Base-by-base conservation (phyloP, 257 asterid species). In the Scutellaria galericulata region DNA sequence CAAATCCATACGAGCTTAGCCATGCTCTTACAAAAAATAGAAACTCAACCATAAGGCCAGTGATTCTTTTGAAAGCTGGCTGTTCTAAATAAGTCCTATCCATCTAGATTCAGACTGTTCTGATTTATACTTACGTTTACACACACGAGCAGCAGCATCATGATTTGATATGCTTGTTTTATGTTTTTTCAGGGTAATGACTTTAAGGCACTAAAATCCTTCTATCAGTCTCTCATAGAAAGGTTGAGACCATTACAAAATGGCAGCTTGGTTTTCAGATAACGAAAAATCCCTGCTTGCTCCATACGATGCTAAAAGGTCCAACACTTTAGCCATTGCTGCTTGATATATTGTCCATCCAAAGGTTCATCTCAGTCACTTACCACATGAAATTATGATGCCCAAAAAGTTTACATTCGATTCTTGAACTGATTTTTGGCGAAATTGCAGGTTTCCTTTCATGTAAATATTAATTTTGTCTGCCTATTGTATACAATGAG, bases 231-330 rank as follows among this genome's bases (percentile, higher is more conserved):
- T 2, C 87, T 95, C 51, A 79, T 95, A 40, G 94, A 90, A 78
- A 87, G 79, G 74, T 79, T 95, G 86, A 90, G 97, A 78, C 84
- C 80, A 65, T 93, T 86, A 72, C 96, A 92, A 71, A 95, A 88
- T 74, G 96, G 97, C 68, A 88, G 93, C 88, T 78, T 88, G 82
- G 96, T 86, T 73, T 87, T 80, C 80, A 88, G 97, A 91, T 94
- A 84, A 73, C 90, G 77, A 24, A 7, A 53, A 31, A 40, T 48
- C 54, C 75, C 70, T 58, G 60, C 47, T n/a, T 37, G 72, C 20
- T 13, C 76, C 70, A 2, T 63, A 39, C 70, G 39, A 46, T 6
- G 63, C 67, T 76, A 60, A 68, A 27, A 46, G 79, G 62, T 64
- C 69, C 53, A 72, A 64, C 64, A 72, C 62, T 60, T 62, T 80